phyloP scores from a whole-genome alignment of 1,284 basidiomycete species.

The Thelephora terrestris region DNA sequence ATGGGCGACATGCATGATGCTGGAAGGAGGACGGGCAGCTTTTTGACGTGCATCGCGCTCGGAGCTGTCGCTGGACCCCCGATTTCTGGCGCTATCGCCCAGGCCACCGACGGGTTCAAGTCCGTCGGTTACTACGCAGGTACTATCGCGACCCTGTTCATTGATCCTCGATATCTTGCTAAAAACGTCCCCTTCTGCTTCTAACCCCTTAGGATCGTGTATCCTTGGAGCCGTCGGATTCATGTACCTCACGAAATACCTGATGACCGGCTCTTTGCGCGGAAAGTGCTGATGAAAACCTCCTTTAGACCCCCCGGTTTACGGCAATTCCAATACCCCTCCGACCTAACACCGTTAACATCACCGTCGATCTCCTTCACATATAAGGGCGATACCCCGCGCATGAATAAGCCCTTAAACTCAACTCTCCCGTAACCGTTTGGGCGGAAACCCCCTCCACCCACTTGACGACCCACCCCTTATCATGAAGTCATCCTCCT shows the following conservation, averaged over 20 bases:
- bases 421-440: too few species aligned
- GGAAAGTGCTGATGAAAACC: conserved; percentile 1
- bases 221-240: conserved; percentile 1
- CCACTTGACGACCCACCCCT: neutral
- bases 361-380: too few species aligned
- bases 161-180: neutral
- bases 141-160: conserved; percentile 9
- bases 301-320: too few species aligned
- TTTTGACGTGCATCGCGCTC: conserved; percentile 37
- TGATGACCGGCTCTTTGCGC: neutral
- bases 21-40: conserved; percentile 49
- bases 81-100: conserved; percentile 47
- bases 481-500: too few species aligned
- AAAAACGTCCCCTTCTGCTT: neutral
- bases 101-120: conserved; percentile 32
- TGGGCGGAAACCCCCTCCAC: too few species aligned
- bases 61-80: conserved; percentile 45
- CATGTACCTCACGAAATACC: neutral
- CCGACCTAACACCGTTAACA: too few species aligned
- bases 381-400: too few species aligned
- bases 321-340: too few species aligned
- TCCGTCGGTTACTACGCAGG: conserved; percentile 56
- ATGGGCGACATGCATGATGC: conserved; percentile 52
- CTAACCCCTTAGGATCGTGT: neutral
- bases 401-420: too few species aligned